Percentiles rank a stretch among this genome's conserved stretches.
Evolutionary conservation across 225 moss, liverwort and hornwort species (phyloP).

Genomic region (Physcomitrellopsis africana): DNA sequence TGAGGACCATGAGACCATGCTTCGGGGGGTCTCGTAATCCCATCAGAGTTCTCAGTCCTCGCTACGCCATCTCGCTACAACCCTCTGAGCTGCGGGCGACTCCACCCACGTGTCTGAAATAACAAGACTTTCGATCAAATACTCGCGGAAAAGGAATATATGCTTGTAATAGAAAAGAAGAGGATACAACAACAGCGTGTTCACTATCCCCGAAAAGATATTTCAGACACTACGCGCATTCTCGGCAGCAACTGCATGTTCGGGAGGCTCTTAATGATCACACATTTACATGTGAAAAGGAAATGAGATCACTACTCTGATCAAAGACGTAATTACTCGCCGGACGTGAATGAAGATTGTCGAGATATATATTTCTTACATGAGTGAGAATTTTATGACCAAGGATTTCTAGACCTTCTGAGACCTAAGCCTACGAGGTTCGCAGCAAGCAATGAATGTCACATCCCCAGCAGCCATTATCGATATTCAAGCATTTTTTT

Average conservation of each 20-base stretch:
- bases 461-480: too few relatives aligned
- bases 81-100: neutral
- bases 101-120: slow-evolving; percentile 19
- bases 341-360: too few relatives aligned
- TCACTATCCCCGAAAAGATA: neutral
- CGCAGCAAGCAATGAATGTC: too few relatives aligned
- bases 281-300: neutral
- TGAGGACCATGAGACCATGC: too few relatives aligned
- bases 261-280: neutral
- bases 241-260: too few relatives aligned
- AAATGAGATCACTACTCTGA: neutral
- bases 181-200: neutral
- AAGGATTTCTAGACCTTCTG: too few relatives aligned
- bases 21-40: neutral
- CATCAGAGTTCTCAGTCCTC: neutral
- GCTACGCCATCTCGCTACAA: neutral
- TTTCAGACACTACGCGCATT: too few relatives aligned
- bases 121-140: slow-evolving; percentile 9
- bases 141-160: neutral
- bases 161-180: neutral
- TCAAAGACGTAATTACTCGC: neutral
- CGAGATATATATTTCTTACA: too few relatives aligned
- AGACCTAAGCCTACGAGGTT: too few relatives aligned
- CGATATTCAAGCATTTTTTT: too few relatives aligned
- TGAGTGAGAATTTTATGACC: too few relatives aligned